Evolutionary conservation across 108 stramenopile species (phyloP).

Genomic region (Ochromonas danica): DNA sequence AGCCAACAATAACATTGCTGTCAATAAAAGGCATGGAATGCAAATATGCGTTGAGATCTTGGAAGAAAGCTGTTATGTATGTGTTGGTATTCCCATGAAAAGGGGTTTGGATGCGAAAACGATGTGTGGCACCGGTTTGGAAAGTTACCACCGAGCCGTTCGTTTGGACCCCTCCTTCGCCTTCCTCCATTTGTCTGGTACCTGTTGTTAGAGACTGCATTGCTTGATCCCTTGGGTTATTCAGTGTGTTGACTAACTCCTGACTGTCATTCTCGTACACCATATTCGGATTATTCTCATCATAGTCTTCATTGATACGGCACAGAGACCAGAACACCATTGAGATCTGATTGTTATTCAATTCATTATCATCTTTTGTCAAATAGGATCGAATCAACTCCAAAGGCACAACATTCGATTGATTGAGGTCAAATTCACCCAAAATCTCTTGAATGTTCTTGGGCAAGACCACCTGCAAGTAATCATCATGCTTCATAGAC

Average conservation of each 20-base stretch:
- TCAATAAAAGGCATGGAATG: constrained; percentile 4
- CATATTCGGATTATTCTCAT: neutral
- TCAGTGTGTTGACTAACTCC: neutral
- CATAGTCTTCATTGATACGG: neutral
- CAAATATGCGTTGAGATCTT: constrained; percentile 15
- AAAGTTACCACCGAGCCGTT: neutral
- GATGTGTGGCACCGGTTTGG: neutral
- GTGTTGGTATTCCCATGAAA: neutral
- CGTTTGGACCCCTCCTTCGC: neutral
- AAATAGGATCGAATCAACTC: neutral
- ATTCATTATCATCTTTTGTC: neutral
- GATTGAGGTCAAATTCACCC: neutral
- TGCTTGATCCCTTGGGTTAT: neutral
- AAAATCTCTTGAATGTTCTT: neutral
- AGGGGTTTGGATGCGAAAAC: neutral
- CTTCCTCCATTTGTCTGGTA: neutral
- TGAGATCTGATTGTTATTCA: neutral
- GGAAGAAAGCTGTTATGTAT: neutral
- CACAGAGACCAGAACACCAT: neutral
- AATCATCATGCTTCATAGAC: constrained; percentile 12
- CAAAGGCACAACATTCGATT: neutral
- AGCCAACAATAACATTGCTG: neutral
- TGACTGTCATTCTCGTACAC: neutral
- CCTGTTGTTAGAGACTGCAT: neutral
- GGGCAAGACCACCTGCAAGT: neutral